Base-by-base conservation (phyloP, 345 rosid species). In the Turritis glabra region DNA sequence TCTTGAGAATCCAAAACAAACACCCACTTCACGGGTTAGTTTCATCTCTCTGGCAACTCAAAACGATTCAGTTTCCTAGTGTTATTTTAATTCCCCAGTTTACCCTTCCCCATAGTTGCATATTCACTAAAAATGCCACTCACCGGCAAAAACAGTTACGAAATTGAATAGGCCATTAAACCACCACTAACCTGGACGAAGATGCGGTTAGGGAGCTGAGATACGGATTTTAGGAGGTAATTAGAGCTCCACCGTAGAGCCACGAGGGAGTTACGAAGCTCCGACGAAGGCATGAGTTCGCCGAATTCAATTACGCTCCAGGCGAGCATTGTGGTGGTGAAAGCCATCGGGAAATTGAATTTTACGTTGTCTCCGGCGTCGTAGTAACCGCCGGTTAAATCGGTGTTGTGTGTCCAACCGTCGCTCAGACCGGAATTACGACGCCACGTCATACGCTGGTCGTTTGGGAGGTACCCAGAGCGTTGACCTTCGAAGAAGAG, bases 401-500 rank as follows among this genome's bases (percentile, higher is more conserved):
- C 97, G 7, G 82, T 69, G 71, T 81, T 78, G 64, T 90, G 85
- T 5, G 79, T 76, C 88, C 85, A 87, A 0, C 99, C 99, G 57
- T 95, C 99, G 52, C 84, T 75, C 11, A 95, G 79, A 29, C 91
- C 98, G 1, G 97, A 95, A 66, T 85, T 83, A 10, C 84, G 80
- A 0, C 98, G 84, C 98, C 99, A 95, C 0, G 66, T 11, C 21
- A 87, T 1, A 5, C 92, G 86, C 58, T 92, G 99, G 73, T 90
- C 88, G 14, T 64, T 74, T 0, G 99, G 98, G 54, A 95, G 71
- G 73, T 30, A 81, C 2, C 98, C 99, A 11, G 99, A 95, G 38
- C 99, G 85, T 44, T 95, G 99, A 53, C 99, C 99, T 67, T 95
- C 93, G 76, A 95, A 95, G 90, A 95, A 95, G 41, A 95, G 88